These are phyloP conservation scores for Paspalum notatum DNA, from an alignment of 176 grass and related monocot species.

Conservation along the genomic window DNA sequence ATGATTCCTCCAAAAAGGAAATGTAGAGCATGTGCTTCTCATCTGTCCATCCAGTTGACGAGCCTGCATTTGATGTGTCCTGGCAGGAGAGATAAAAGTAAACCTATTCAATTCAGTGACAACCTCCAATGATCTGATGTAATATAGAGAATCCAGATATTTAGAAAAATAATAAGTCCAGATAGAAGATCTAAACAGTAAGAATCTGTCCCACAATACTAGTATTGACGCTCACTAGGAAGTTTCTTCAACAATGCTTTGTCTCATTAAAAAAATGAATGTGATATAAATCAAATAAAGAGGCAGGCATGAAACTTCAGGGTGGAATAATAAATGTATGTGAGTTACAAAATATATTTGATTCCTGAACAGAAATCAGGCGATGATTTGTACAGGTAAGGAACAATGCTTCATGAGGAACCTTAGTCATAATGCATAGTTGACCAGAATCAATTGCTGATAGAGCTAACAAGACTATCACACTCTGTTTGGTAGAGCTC, in stretches of 20 bases:
- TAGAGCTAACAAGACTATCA: background rate
- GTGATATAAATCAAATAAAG: background rate
- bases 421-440: background rate
- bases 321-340: background rate
- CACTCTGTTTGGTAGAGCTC: too few relatives aligned
- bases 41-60: constrained; percentile 72
- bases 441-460: background rate
- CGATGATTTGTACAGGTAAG: background rate
- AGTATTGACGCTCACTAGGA: background rate
- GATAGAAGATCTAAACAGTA: constrained; percentile 21
- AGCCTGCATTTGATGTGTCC: constrained; percentile 27
- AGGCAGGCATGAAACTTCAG: background rate
- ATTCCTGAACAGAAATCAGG: background rate
- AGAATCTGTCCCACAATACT: background rate
- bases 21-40: constrained; percentile 86
- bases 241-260: constrained; percentile 22
- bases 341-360: background rate
- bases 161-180: background rate
- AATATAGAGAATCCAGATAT: background rate
- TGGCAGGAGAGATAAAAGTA: constrained; percentile 49
- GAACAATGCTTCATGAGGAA: background rate
- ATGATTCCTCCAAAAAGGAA: constrained; percentile 69
- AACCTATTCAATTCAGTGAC: constrained; percentile 14
- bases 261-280: background rate
- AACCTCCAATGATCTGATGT: constrained; percentile 12